Evolutionary conservation across 1,284 basidiomycete genomes (phyloP).

Genomic region (Leccinum subfulvum): DNA sequence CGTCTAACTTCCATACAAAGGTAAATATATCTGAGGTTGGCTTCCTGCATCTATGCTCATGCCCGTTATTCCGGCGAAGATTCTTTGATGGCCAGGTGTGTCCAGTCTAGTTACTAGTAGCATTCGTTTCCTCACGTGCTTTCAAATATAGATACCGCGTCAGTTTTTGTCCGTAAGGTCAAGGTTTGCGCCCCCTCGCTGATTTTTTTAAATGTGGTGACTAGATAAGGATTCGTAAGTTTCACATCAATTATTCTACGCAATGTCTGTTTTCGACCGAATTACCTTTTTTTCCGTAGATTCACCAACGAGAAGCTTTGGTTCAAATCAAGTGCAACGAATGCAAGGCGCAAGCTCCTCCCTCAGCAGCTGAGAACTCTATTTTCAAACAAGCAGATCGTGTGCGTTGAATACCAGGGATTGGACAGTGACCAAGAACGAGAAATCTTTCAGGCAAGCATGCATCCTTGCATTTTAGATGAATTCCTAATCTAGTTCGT

Average conservation of each 20-base stretch:
- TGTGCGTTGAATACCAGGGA: constrained; percentile 49
- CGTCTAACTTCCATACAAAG: constrained; percentile 51
- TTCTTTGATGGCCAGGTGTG: constrained; percentile 50
- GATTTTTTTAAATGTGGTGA: neutral
- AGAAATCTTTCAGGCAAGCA: constrained; percentile 36
- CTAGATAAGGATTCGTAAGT: constrained; percentile 44
- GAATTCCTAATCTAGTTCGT: constrained; percentile 1
- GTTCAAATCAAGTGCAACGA: constrained; percentile 31
- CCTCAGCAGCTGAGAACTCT: constrained; percentile 25
- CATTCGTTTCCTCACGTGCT: constrained; percentile 2
- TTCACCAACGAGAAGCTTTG: constrained; percentile 41
- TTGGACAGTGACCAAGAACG: constrained; percentile 36
- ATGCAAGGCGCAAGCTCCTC: constrained; percentile 31
- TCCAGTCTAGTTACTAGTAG: neutral
- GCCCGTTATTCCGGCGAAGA: constrained; percentile 22
- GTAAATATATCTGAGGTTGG: constrained; percentile 26
- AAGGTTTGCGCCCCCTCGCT: constrained; percentile 5
- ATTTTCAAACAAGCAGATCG: constrained; percentile 48
- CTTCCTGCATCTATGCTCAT: neutral
- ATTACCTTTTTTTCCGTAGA: constrained; percentile 14
- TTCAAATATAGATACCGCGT: constrained; percentile 34
- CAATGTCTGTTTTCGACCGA: neutral
- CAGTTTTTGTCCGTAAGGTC: constrained; percentile 19
- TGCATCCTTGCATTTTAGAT: neutral
- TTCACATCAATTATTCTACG: neutral